Percentiles rank a stretch among this genome's conserved stretches.
Evolutionary conservation across 2,329 filamentous ascomycete species (phyloP).

Genomic region (Hymenoscyphus albidus): DNA sequence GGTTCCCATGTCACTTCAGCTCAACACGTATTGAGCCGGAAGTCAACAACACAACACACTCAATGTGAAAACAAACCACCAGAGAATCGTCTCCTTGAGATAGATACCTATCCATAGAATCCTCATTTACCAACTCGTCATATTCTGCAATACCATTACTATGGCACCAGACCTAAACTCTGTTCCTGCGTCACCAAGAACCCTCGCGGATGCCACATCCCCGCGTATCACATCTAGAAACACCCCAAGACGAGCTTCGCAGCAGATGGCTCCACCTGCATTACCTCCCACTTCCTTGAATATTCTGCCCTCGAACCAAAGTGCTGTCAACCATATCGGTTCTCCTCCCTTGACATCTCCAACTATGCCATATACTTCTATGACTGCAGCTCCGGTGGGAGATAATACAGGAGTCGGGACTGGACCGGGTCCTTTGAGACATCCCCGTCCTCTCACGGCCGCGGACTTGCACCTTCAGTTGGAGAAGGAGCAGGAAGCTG

Average conservation of each 20-base stretch:
- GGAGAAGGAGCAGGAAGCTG: slow-evolving; percentile 92
- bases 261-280: slow-evolving; percentile 26
- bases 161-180: slow-evolving; percentile 38
- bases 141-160: background rate
- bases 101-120: background rate
- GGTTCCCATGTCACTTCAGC: background rate
- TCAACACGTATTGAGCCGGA: background rate
- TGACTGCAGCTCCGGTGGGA: slow-evolving; percentile 13
- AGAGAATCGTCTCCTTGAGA: background rate
- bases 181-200: slow-evolving; percentile 33
- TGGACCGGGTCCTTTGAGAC: slow-evolving; percentile 71
- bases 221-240: slow-evolving; percentile 28
- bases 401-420: slow-evolving; percentile 47
- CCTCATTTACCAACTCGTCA: background rate
- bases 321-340: slow-evolving; percentile 25
- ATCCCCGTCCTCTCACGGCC: slow-evolving; percentile 82
- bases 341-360: slow-evolving; percentile 28
- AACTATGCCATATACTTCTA: slow-evolving; percentile 15
- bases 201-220: slow-evolving; percentile 21
- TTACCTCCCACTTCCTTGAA: slow-evolving; percentile 25
- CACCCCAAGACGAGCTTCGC: slow-evolving; percentile 31
- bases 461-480: slow-evolving; percentile 85
- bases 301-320: slow-evolving; percentile 34
- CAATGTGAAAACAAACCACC: background rate
- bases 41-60: background rate